These are phyloP conservation scores for Cryphonectria naterciae DNA, from an alignment of 2,329 filamentous ascomycete genomes.

Conservation along the genomic window DNA sequence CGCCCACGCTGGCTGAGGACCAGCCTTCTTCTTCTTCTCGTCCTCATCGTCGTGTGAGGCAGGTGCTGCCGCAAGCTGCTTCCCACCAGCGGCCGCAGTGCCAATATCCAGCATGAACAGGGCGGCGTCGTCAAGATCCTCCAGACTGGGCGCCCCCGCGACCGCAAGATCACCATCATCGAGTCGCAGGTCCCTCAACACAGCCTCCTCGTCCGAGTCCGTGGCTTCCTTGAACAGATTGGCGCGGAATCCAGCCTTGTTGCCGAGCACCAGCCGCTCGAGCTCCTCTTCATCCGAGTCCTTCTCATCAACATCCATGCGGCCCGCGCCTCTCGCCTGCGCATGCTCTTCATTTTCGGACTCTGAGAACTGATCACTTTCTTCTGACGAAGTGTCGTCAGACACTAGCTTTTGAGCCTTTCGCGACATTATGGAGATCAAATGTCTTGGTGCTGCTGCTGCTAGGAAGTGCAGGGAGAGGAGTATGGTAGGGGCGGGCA, in stretches of 20 bases:
- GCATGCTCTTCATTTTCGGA: conserved; percentile 29
- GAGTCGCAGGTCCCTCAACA: conserved; percentile 40
- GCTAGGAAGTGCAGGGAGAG: neutral
- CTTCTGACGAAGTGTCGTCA: conserved; percentile 36
- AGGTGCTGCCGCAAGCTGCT: conserved; percentile 37
- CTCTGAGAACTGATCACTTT: conserved; percentile 32
- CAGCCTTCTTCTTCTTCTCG: conserved; percentile 26
- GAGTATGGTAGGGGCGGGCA: neutral
- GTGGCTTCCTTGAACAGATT: conserved; percentile 66
- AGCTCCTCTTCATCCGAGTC: conserved; percentile 84
- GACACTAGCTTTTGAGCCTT: conserved; percentile 19
- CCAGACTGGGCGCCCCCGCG: conserved; percentile 31
- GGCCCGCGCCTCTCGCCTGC: conserved; percentile 32
- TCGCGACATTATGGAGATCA: conserved; percentile 23
- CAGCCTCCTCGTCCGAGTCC: conserved; percentile 41
- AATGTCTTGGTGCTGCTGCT: neutral
- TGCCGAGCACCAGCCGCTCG: conserved; percentile 86
- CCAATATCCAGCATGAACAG: conserved; percentile 84
- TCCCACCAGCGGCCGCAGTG: conserved; percentile 44
- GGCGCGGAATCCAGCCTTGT: conserved; percentile 78
- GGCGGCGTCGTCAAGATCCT: conserved; percentile 72
- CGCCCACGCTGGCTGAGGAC: conserved; percentile 73
- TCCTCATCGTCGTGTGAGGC: conserved; percentile 29
- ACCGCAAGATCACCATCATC: conserved; percentile 33
- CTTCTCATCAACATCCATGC: conserved; percentile 59